A percentile compares a stretch with the other conserved stretches of the same genome.
Conservation (phyloP, 495 filamentous ascomycete genomes). For the Lasiosphaeria hispida region DNA sequence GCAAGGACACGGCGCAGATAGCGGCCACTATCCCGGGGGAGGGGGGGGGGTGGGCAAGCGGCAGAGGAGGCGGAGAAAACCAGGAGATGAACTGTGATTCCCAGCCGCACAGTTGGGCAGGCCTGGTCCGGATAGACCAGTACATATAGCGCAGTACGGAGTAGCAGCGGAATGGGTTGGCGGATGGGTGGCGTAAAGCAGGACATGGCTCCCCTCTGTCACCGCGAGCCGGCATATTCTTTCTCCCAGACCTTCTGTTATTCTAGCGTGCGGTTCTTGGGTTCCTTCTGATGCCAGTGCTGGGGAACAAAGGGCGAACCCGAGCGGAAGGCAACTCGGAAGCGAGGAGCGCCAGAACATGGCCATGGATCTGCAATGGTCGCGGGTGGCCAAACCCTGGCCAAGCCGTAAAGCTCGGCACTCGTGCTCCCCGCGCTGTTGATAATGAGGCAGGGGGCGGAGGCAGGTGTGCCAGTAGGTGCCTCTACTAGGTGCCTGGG, state of each 20-base stretch:
- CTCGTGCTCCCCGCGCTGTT: neutral
- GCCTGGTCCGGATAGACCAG: neutral
- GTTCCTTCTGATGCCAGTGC: neutral
- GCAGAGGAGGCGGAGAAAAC: neutral
- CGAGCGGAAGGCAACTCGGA: neutral
- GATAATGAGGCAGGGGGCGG: neutral
- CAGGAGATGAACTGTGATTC: neutral
- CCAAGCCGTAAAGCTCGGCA: slow-evolving; percentile 13
- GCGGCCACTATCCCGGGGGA: no score
- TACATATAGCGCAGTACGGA: neutral
- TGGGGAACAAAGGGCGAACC: neutral
- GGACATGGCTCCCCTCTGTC: no score
- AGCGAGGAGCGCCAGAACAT: neutral
- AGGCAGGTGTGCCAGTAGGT: neutral
- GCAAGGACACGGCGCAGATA: no score
- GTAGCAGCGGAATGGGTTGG: neutral
- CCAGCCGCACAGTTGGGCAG: neutral
- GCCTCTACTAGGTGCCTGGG: neutral
- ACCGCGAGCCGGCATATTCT: neutral
- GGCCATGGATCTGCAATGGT: slow-evolving; percentile 15
- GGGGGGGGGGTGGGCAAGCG: neutral
- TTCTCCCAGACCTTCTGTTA: neutral
- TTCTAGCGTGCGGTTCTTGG: no score
- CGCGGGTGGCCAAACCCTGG: slow-evolving; percentile 14
- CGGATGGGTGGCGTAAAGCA: neutral